These are phyloP conservation scores for Apostasia ramifera DNA, from an alignment of 106 monocot genomes.

Conservation along the genomic window DNA sequence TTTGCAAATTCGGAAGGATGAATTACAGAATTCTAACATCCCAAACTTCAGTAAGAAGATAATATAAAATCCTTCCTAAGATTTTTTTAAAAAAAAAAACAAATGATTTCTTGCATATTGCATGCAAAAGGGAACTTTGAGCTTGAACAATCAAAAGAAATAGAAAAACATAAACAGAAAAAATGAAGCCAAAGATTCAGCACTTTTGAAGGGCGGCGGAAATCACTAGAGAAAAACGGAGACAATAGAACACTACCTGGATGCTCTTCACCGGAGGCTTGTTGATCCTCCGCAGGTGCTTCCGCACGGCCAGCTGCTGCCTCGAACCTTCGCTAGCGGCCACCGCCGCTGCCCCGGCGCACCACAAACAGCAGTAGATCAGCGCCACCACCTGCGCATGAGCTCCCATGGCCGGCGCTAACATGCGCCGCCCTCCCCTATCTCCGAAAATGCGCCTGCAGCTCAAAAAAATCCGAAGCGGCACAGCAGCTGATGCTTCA, in stretches of 20 bases:
- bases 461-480: background rate
- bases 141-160: background rate
- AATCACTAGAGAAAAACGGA: background rate
- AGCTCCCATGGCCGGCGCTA: slow-evolving; percentile 6
- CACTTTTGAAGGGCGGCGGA: background rate
- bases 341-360: slow-evolving; percentile 11
- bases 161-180: background rate
- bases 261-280: slow-evolving; percentile 67
- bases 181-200: background rate
- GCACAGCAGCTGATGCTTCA: background rate
- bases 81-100: background rate
- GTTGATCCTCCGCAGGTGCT: slow-evolving; percentile 61
- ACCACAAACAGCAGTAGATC: slow-evolving; percentile 15
- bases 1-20: no score
- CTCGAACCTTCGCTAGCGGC: background rate
- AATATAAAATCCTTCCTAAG: background rate
- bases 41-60: no score
- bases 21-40: no score
- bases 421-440: slow-evolving; percentile 12
- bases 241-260: slow-evolving; percentile 16
- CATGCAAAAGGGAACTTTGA: background rate
- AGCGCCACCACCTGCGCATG: background rate
- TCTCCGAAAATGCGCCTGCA: background rate
- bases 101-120: background rate
- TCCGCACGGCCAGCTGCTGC: slow-evolving; percentile 21